Evolutionary conservation across 2,329 filamentous ascomycete genomes (phyloP).

Genomic region (Coniochaeta pulveracea): DNA sequence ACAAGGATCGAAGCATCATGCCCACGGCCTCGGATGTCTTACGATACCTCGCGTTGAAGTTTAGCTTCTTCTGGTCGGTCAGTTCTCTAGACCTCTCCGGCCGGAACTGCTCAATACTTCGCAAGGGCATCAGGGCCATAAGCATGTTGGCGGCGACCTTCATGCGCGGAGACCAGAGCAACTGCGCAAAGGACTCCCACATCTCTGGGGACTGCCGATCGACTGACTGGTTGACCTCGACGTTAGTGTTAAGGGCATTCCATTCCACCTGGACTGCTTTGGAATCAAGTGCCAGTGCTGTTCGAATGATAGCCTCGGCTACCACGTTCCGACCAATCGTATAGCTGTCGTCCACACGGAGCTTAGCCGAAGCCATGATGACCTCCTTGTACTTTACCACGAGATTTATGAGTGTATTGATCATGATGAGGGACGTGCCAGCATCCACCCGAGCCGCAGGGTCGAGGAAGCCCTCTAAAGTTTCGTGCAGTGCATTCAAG

Average conservation of each 20-base stretch:
- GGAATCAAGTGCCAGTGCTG: conserved; percentile 59
- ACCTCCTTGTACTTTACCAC: conserved; percentile 51
- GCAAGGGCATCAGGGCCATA: conserved; percentile 56
- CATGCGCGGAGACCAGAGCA: conserved; percentile 55
- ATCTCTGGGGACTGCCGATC: conserved; percentile 62
- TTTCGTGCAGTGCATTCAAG: conserved; percentile 45
- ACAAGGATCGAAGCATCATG: conserved; percentile 65
- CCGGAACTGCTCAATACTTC: conserved; percentile 65
- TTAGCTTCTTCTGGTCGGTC: conserved; percentile 36
- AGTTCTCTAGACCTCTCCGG: conserved; percentile 35
- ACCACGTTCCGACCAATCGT: conserved; percentile 41
- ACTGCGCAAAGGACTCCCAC: conserved; percentile 66
- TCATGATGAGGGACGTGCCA: conserved; percentile 47
- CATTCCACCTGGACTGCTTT: conserved; percentile 59
- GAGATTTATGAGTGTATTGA: conserved; percentile 54
- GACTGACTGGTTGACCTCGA: conserved; percentile 53
- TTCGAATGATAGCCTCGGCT: conserved; percentile 53
- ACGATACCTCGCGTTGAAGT: conserved; percentile 56
- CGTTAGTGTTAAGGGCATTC: conserved; percentile 48
- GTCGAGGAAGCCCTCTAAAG: conserved; percentile 44
- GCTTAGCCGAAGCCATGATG: conserved; percentile 41
- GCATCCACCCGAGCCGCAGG: conserved; percentile 29
- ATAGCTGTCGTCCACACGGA: conserved; percentile 30
- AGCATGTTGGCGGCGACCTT: conserved; percentile 66
- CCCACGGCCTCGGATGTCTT: conserved; percentile 48